Evolutionary conservation across 306 rosid genomes (phyloP).

Genomic region (Lathyrus aphaca): DNA sequence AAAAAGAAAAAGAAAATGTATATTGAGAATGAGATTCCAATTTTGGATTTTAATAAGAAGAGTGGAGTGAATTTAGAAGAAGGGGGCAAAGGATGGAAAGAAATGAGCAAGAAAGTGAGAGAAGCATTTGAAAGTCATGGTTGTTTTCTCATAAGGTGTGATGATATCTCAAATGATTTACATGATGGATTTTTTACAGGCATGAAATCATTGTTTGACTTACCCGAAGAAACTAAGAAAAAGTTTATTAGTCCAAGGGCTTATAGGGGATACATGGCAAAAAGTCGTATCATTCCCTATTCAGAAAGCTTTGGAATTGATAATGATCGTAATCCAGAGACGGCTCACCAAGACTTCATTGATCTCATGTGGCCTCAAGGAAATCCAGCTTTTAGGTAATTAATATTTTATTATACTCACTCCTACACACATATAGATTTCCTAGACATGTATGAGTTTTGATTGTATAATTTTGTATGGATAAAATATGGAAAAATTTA

Average conservation of each 20-base stretch:
- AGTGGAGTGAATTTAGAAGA: not conserved
- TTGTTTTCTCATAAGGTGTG: constrained; percentile 33
- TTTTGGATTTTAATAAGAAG: constrained; percentile 11
- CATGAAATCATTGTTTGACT: constrained; percentile 50
- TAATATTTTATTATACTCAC: not conserved
- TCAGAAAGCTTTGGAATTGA: constrained; percentile 56
- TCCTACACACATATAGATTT: too few relatives aligned
- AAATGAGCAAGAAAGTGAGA: constrained; percentile 46
- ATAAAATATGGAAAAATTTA: too few relatives aligned
- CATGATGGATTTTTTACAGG: constrained; percentile 38
- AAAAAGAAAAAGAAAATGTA: constrained; percentile 4
- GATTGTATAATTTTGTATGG: too few relatives aligned
- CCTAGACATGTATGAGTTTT: too few relatives aligned
- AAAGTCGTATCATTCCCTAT: constrained; percentile 34
- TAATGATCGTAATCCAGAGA: not conserved
- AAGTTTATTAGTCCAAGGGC: constrained; percentile 40
- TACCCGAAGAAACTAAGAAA: constrained; percentile 53
- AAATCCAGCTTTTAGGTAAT: constrained; percentile 51
- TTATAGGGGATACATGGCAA: constrained; percentile 44
- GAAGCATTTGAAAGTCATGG: constrained; percentile 55
- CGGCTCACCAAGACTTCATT: constrained; percentile 41
- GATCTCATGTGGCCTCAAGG: constrained; percentile 66
- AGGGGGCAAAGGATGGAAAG: constrained; percentile 42
- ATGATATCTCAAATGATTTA: constrained; percentile 3
- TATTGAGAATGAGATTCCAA: constrained; percentile 20